Conservation (phyloP, 768 basidiomycete species). For the Zangia roseola region DNA sequence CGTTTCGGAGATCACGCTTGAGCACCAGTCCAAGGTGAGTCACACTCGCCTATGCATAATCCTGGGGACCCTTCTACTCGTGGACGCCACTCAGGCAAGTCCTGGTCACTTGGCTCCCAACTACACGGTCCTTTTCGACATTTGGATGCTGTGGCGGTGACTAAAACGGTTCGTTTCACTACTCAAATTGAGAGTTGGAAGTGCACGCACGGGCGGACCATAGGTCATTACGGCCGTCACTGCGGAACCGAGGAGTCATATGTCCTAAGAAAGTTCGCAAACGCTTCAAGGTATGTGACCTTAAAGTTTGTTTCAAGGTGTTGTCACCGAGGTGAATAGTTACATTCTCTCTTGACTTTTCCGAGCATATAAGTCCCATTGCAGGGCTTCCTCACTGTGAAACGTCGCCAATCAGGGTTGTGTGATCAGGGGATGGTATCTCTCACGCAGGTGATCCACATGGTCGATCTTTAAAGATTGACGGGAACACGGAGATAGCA, state of each 20-base stretch:
- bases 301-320: not conserved
- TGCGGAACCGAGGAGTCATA: too few species aligned
- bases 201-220: too few species aligned
- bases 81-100: constrained; percentile 4
- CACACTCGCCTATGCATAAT: constrained; percentile 10
- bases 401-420: not conserved
- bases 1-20: not conserved
- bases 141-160: not conserved
- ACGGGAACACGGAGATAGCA: too few species aligned
- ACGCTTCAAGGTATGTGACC: too few species aligned
- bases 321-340: not conserved
- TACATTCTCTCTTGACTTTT: not conserved
- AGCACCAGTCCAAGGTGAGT: not conserved
- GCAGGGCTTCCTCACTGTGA: not conserved
- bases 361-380: not conserved
- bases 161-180: not conserved
- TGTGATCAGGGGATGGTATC: not conserved
- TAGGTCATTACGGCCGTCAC: too few species aligned
- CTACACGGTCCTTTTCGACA: too few species aligned
- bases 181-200: too few species aligned
- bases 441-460: not conserved
- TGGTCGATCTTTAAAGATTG: not conserved
- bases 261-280: too few species aligned
- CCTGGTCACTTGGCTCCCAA: not conserved
- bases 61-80: not conserved